These are phyloP conservation scores for Puccinellia tenuiflora DNA, from an alignment of 176 grass and related monocot species.

Conservation along the genomic window DNA sequence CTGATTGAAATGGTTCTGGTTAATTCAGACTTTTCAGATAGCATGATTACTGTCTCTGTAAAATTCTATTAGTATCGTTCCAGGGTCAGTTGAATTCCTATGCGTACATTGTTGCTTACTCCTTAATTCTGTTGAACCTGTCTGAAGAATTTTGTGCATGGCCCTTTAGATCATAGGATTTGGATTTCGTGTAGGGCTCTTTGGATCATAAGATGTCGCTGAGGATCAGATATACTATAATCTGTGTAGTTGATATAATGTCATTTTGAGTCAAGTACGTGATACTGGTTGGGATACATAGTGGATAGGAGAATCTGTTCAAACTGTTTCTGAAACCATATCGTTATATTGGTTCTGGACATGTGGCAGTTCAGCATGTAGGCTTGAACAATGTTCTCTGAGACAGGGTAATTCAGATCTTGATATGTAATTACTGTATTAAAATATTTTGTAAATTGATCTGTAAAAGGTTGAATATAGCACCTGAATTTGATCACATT, in stretches of 20 bases:
- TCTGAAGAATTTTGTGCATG: neutral
- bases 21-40: neutral
- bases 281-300: neutral
- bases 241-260: neutral
- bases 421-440: neutral
- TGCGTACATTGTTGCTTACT: neutral
- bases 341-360: neutral
- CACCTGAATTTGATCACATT: neutral
- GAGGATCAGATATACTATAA: neutral
- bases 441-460: too few relatives aligned
- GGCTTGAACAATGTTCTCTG: neutral
- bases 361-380: neutral
- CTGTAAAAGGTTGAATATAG: too few relatives aligned
- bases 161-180: neutral
- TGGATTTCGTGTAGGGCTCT: neutral
- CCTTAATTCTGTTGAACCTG: neutral
- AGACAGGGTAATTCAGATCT: neutral
- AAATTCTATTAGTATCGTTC: neutral
- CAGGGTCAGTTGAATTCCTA: neutral
- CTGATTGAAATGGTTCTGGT: neutral
- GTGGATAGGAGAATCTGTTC: neutral
- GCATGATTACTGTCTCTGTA: neutral
- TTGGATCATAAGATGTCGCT: neutral
- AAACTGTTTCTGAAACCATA: neutral
- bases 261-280: neutral